Base-by-base conservation (phyloP, 1,284 basidiomycete genomes). In the Moniliophthora roreri region DNA sequence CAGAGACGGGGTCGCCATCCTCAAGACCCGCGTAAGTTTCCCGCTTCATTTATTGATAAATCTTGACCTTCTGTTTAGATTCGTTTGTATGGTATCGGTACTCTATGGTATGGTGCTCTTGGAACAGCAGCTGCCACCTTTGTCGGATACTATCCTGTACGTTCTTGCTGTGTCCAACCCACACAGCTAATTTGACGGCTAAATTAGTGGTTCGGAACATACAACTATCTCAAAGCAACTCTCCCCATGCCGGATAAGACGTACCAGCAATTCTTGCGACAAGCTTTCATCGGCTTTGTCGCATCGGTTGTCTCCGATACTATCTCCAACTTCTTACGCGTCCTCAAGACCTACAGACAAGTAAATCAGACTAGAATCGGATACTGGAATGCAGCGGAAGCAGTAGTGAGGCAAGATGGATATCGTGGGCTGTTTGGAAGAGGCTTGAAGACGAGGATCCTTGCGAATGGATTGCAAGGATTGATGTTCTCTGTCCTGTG, bases 301-400 rank as follows among this genome's bases (percentile, higher is more conserved):
- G 90, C 93, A 0, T 91, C 90, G 2, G 75, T 94, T 48, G 76
- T 86, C 3, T 93, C 90, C 9, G 93, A 95, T 64, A 88, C 85
- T 0, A 65, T 90, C 42, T 91, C 88, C 49, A 95, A 96, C 72
- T 92, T 87, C 4, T 73, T 96, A 1, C 82, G 91, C n/a, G 93
- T 96, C 3, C 73, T 96, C 63, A 96, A 95, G 77, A 95, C 93
- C 0, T 95, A 95, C 70, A 77, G 93, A 15, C 93, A 96, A 67
- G 91, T 93, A 15, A 85, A 93, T 66, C 85, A 87, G 55, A 83
- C 82, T 2, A 78, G 83, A 32, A 85, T 95, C 13, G 82, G 86
- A 2, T 96, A 95, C 66, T 44, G 73, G 4, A 80, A 83, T 50
- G 86, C 89, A 1, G 89, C 88, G 0, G 75, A 76, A 46, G 80